Evolutionary conservation across 1,139 yeast species (phyloP).

Genomic region (Pichia sorboxylosa): DNA sequence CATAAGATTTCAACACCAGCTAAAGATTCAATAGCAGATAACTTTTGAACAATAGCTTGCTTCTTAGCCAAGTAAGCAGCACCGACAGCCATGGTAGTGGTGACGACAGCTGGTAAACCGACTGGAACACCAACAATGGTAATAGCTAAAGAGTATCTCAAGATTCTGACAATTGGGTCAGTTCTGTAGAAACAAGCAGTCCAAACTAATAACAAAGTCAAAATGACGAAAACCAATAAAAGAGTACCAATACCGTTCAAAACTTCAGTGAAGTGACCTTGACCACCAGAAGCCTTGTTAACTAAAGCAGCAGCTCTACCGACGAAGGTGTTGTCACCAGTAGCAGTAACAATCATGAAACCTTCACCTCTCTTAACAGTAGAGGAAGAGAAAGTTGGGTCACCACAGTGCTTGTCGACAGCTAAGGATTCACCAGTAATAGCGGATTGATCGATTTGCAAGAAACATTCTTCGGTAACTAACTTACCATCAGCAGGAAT

Average conservation of each 20-base stretch:
- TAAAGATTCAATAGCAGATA: slow-evolving; percentile 82
- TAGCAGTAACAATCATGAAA: slow-evolving; percentile 88
- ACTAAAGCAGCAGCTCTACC: slow-evolving; percentile 94
- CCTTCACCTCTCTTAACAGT: slow-evolving; percentile 97
- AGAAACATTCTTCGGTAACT: slow-evolving; percentile 76
- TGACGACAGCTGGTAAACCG: slow-evolving; percentile 98
- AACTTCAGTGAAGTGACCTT: slow-evolving; percentile 96
- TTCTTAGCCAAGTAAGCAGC: slow-evolving; percentile 98
- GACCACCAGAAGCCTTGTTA: slow-evolving; percentile 87
- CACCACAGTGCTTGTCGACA: slow-evolving; percentile 87
- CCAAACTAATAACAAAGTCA: slow-evolving; percentile 86
- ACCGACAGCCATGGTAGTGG: slow-evolving; percentile 99
- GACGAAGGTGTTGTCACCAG: slow-evolving; percentile 88
- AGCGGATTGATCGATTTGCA: slow-evolving; percentile 96
- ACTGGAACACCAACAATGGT: slow-evolving; percentile 99
- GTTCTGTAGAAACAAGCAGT: slow-evolving; percentile 93
- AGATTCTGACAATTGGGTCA: slow-evolving; percentile 74
- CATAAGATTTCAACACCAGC: slow-evolving; percentile 99
- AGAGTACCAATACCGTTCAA: slow-evolving; percentile 96
- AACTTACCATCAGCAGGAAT: slow-evolving; percentile 94
- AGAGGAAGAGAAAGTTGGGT: slow-evolving; percentile 83
- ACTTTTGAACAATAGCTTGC: slow-evolving; percentile 96
- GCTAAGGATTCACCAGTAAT: slow-evolving; percentile 97
- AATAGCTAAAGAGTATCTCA: slow-evolving; percentile 90
- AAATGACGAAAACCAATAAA: slow-evolving; percentile 77